Evolutionary conservation across 2,329 filamentous ascomycete species (phyloP), one percentile per base, ranked within the genome.

Genomic region (Ophiosphaerella korrae): DNA sequence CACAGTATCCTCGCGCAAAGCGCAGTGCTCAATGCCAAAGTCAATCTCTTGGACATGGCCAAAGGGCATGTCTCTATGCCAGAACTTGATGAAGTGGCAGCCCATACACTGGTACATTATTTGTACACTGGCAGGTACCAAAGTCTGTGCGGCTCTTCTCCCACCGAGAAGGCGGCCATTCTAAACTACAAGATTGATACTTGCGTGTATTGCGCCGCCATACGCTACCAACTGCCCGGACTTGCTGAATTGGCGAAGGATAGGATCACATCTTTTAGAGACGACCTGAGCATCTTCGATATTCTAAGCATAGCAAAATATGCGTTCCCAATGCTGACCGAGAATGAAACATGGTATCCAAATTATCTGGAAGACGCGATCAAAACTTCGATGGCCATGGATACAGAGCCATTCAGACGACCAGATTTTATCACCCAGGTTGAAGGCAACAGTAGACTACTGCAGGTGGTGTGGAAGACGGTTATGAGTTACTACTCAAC

Each of bases 381-480:
- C 29, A 58, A 56, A 35, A 44, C 44, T 1, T 63, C 66, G 0
- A 60, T 64, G 48, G 43, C 34, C 2, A 24, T 59, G 4, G 60
- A 71, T 34, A 57, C 62, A 0, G 62, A 55, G 7, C 61, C 66
- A 1, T 70, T 70, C 33, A 46, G 46, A 14, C 55, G 48, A 21
- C 53, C 62, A 1, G 61, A 58, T 2, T 67, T 70, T 32, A 60
- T 63, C 21, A 62, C 65, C 12, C 55, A 58, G 23, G 53, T 71
- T 9, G 62, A 64, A 18, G 66, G 64, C 0, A 63, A 69, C 14
- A 60, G 58, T 5, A 62, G 49, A 35, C 58, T 66, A n/a, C 50
- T 66, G 0, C 60, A 65, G 7, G 58, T 70, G 4, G 60, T 69
- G 1, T 66, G 68, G 64, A 62, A 57, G 29, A 64, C 66, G 2